These are phyloP conservation scores for Aspergillus incahuasiensis DNA, from an alignment of 495 filamentous ascomycete species.

Conservation along the genomic window DNA sequence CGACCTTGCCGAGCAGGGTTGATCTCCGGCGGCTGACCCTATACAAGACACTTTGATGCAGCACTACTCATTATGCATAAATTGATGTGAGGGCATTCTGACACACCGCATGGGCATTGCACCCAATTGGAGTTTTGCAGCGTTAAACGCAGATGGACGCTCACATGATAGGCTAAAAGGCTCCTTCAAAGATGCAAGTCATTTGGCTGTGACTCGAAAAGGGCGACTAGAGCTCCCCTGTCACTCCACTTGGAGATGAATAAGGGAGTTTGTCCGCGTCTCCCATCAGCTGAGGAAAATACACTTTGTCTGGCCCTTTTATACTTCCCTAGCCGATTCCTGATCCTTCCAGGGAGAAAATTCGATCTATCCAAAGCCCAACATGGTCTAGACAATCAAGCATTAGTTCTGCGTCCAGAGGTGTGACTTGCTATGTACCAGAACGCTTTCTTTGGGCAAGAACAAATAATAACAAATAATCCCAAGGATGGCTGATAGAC, in stretches of 20 bases:
- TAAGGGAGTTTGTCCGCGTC: conserved; percentile 2
- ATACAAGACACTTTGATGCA: background rate
- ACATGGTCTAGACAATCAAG: background rate
- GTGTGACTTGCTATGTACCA: background rate
- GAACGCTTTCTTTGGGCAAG: background rate
- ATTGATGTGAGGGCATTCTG: background rate
- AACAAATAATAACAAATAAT: background rate
- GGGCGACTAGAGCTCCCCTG: background rate
- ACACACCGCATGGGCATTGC: background rate
- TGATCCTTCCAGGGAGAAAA: background rate
- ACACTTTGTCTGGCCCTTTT: background rate
- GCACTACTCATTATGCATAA: conserved; percentile 8
- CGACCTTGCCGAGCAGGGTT: background rate
- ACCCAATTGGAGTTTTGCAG: background rate
- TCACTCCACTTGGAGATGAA: conserved; percentile 1
- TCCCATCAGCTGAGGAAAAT: background rate
- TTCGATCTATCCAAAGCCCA: background rate
- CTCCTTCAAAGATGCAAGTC: conserved; percentile 14
- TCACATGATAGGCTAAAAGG: conserved; percentile 2
- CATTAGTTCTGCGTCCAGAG: background rate
- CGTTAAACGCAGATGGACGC: background rate
- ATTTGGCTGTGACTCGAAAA: conserved; percentile 8
- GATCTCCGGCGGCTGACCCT: background rate
- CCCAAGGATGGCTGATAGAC: background rate
- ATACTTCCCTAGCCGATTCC: background rate